These are phyloP conservation scores for Toxicodendron radicans DNA, from an alignment of 345 rosid genomes.

Conservation along the genomic window DNA sequence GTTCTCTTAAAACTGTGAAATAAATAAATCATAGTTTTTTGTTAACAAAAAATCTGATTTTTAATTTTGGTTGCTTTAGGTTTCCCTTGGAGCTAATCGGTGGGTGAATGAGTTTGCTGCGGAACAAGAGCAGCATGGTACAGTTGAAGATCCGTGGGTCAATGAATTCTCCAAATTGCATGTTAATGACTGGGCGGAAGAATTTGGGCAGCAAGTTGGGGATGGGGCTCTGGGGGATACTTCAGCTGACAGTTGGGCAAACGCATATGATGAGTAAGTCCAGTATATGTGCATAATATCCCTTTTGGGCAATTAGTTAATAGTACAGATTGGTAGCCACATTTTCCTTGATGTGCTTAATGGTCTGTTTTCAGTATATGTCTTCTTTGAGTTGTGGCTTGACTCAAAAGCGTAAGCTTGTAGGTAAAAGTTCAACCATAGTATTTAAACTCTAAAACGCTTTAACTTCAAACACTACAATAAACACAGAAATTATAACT, in stretches of 20 bases:
- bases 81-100: conserved; percentile 59
- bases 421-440: neutral
- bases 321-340: neutral
- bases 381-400: neutral
- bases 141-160: conserved; percentile 84
- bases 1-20: neutral
- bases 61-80: conserved; percentile 38
- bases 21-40: conserved; percentile 19
- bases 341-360: neutral
- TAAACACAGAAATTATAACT: neutral
- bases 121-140: conserved; percentile 51
- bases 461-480: too few species aligned
- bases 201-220: conserved; percentile 69
- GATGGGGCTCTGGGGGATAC: conserved; percentile 67
- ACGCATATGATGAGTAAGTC: conserved; percentile 93
- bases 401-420: neutral
- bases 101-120: conserved; percentile 88
- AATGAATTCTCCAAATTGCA: conserved; percentile 93
- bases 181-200: conserved; percentile 93
- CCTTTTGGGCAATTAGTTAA: conserved; percentile 21
- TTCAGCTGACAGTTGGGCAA: conserved; percentile 82
- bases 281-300: neutral
- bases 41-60: conserved; percentile 13
- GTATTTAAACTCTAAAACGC: too few species aligned
- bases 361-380: neutral